A percentile compares a stretch with the other conserved stretches of the same genome.
phyloP scores from a whole-genome alignment of 1,284 basidiomycete species.

The Sporisorium graminicola region DNA sequence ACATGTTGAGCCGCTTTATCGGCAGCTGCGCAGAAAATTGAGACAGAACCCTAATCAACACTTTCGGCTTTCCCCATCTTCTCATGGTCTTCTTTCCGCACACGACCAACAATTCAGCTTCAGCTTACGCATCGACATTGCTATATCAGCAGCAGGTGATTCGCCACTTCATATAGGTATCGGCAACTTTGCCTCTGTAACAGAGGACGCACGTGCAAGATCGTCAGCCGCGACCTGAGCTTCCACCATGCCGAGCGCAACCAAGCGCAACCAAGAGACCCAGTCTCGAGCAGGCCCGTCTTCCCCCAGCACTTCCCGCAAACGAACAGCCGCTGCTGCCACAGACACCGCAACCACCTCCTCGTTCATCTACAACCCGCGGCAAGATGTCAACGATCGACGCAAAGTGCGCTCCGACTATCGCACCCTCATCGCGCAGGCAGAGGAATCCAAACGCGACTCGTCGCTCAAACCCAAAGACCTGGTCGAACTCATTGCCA shows the following conservation, averaged over 20 bases:
- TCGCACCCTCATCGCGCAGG: constrained; percentile 51
- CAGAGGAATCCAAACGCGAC: constrained; percentile 45
- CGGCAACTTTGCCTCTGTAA: background rate
- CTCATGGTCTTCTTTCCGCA: background rate
- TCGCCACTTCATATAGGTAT: too few species aligned
- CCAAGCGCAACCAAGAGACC: constrained; percentile 11
- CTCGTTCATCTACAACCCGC: constrained; percentile 56
- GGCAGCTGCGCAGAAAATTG: background rate
- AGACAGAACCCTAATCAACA: constrained; percentile 10
- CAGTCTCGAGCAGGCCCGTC: constrained; percentile 31
- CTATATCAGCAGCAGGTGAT: background rate
- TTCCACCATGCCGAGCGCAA: constrained; percentile 7
- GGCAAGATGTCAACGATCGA: constrained; percentile 43
- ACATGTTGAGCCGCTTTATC: background rate
- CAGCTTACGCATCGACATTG: background rate
- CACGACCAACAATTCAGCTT: background rate
- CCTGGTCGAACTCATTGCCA: constrained; percentile 25
- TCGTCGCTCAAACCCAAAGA: constrained; percentile 27
- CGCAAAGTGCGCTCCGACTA: constrained; percentile 57
- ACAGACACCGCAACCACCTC: background rate
- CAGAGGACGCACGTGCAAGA: background rate
- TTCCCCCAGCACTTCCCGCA: constrained; percentile 9
- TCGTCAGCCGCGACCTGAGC: background rate
- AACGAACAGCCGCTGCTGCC: constrained; percentile 6
- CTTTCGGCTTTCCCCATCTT: constrained; percentile 1